Conservation (phyloP, 2,329 filamentous ascomycete genomes). For the Monosporascus sp. region DNA sequence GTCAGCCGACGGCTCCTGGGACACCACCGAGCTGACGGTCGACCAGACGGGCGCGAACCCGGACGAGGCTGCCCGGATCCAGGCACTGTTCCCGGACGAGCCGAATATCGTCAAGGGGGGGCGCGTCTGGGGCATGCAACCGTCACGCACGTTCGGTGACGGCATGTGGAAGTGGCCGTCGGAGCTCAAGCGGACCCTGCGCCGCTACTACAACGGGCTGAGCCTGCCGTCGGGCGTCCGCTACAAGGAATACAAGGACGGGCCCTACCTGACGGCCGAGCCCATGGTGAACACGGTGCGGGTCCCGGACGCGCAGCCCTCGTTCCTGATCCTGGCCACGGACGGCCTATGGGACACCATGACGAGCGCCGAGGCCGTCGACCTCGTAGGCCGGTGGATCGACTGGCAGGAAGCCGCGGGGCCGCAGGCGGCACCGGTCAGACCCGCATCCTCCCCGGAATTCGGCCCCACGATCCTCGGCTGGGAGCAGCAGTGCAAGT, state of each 20-base stretch:
- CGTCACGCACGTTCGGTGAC: slow-evolving; percentile 66
- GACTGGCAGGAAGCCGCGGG: slow-evolving; percentile 23
- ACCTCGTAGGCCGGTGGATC: slow-evolving; percentile 52
- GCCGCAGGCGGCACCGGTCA: neutral
- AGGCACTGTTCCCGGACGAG: slow-evolving; percentile 58
- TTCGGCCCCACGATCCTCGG: slow-evolving; percentile 21
- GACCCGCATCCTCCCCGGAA: neutral
- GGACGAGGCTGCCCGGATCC: slow-evolving; percentile 51
- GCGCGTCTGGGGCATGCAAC: slow-evolving; percentile 54
- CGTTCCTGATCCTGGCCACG: slow-evolving; percentile 61
- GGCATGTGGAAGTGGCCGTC: slow-evolving; percentile 62
- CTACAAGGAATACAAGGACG: slow-evolving; percentile 42
- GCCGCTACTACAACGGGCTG: slow-evolving; percentile 42
- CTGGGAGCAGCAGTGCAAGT: slow-evolving; percentile 18
- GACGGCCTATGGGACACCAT: slow-evolving; percentile 65
- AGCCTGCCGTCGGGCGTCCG: slow-evolving; percentile 31
- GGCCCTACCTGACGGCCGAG: slow-evolving; percentile 64
- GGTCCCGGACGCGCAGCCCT: slow-evolving; percentile 39
- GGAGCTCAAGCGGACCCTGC: slow-evolving; percentile 39
- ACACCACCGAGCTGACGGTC: slow-evolving; percentile 48
- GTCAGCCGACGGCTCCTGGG: slow-evolving; percentile 42
- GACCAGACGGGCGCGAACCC: slow-evolving; percentile 64
- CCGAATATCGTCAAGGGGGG: slow-evolving; percentile 51
- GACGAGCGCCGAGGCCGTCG: slow-evolving; percentile 51
- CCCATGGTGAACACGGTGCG: slow-evolving; percentile 56